Base-by-base conservation (phyloP, 768 basidiomycete species). In the Russula compacta region DNA sequence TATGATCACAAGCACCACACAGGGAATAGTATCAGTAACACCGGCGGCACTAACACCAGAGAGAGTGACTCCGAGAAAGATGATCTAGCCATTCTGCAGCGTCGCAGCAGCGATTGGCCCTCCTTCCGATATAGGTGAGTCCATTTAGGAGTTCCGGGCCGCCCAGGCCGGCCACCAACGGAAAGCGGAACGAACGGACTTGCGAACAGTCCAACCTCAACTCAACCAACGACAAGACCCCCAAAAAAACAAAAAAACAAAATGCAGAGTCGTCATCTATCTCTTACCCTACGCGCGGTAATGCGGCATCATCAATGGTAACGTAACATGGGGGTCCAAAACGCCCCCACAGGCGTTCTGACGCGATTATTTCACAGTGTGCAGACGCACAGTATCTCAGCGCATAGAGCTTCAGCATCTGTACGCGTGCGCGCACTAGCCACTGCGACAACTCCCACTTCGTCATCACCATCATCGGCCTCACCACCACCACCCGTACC, bases 391-490 rank as follows among this genome's bases (percentile, higher is more conserved):
- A 58, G 61, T 38, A n/a, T 52, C 51, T 55, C 53, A 50, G 24
- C 51, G 2, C 43, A 12, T 17, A 49, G 42, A 47, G 11, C 32
- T 7, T 2, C 36, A 24, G 15, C 36, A 7, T 11, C 2, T 19
- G 15, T 39, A 2, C 46, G 39, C 14, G 21, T 33, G 39, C 61
- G 61, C 40, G 32, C 57, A 35, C 63, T 64, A 48, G 56, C 63
- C 44, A 64, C 63, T 14, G 78, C 83, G 32, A 81, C 85, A 10
- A 78, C 83, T 19, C 72, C 77, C 0, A 64, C 82, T 15, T 77
- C 76, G 50, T 66, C 79, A 9, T 66, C 78, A 4, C 63, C 77
- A 3, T 60, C 76, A 0, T 74, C 53, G 17, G 4, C 29, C 3
- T 71, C 50, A 7, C 24, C 51, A 1, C 51, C 50, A n/a, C 1